Evolutionary conservation across 2,329 filamentous ascomycete genomes (phyloP).

Genomic region (Sclerotinia nivalis): DNA sequence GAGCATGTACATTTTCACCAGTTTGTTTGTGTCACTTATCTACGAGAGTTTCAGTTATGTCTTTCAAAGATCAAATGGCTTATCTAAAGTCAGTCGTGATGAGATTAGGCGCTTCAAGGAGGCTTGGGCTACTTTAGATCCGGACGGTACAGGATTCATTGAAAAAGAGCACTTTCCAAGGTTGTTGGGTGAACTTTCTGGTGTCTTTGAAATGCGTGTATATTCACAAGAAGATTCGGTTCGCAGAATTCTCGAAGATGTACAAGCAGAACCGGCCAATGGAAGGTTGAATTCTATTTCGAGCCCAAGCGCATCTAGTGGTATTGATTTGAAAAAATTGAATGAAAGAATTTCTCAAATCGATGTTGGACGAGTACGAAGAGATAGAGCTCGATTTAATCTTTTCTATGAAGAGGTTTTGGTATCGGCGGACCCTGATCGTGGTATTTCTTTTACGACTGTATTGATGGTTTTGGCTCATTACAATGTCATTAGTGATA

Average conservation of each 20-base stretch:
- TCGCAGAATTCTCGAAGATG: conserved; percentile 80
- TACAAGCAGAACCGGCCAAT: conserved; percentile 48
- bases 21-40: conserved; percentile 95
- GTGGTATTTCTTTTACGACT: conserved; percentile 87
- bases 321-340: conserved; percentile 72
- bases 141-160: conserved; percentile 87
- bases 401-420: conserved; percentile 97
- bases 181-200: conserved; percentile 86
- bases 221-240: conserved; percentile 91
- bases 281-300: conserved; percentile 55
- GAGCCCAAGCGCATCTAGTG: conserved; percentile 52
- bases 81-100: conserved; percentile 85
- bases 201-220: conserved; percentile 95
- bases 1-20: conserved; percentile 99
- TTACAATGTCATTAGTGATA: conserved; percentile 98
- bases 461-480: conserved; percentile 95
- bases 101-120: conserved; percentile 97
- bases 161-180: conserved; percentile 85
- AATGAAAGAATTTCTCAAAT: conserved; percentile 72
- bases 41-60: conserved; percentile 99
- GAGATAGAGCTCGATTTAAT: conserved; percentile 78
- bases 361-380: conserved; percentile 72
- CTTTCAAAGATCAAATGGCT: conserved; percentile 92
- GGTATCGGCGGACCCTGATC: conserved; percentile 85
- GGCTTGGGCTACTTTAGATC: conserved; percentile 95